Conservation (phyloP, 306 rosid genomes). For the Rosa persica region DNA sequence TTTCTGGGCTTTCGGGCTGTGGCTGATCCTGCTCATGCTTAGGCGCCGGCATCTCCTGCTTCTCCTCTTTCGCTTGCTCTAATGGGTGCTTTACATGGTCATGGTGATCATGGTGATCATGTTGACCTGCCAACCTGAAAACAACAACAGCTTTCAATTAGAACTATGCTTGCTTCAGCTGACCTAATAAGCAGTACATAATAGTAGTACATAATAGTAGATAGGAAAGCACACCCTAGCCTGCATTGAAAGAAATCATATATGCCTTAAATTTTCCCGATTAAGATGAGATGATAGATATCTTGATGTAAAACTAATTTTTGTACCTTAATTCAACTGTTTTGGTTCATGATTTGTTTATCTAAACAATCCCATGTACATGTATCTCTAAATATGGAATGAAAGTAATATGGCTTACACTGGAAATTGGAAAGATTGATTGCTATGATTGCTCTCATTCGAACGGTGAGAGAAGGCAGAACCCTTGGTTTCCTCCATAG, state of each 20-base stretch:
- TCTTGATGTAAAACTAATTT: background rate
- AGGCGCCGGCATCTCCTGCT: slow-evolving; percentile 12
- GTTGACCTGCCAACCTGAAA: slow-evolving; percentile 44
- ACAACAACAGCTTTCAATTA: background rate
- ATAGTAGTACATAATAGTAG: background rate
- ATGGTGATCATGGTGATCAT: slow-evolving; percentile 4
- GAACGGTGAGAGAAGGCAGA: slow-evolving; percentile 25
- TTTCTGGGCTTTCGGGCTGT: background rate
- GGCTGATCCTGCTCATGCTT: background rate
- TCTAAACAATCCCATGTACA: no score
- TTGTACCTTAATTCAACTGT: no score
- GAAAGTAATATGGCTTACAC: slow-evolving; percentile 34
- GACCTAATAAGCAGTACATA: background rate
- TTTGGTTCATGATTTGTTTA: no score
- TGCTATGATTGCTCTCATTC: slow-evolving; percentile 34
- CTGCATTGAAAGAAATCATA: background rate
- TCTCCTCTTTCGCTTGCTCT: slow-evolving; percentile 10
- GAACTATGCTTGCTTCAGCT: background rate
- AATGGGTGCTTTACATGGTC: slow-evolving; percentile 27
- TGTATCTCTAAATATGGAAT: background rate
- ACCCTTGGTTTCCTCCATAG: slow-evolving; percentile 11
- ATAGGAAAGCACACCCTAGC: background rate
- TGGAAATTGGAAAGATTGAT: slow-evolving; percentile 59
- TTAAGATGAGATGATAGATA: no score
- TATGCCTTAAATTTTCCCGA: background rate